phyloP scores from a whole-genome alignment of 23 red algal species.

The Agarophyton chilense region DNA sequence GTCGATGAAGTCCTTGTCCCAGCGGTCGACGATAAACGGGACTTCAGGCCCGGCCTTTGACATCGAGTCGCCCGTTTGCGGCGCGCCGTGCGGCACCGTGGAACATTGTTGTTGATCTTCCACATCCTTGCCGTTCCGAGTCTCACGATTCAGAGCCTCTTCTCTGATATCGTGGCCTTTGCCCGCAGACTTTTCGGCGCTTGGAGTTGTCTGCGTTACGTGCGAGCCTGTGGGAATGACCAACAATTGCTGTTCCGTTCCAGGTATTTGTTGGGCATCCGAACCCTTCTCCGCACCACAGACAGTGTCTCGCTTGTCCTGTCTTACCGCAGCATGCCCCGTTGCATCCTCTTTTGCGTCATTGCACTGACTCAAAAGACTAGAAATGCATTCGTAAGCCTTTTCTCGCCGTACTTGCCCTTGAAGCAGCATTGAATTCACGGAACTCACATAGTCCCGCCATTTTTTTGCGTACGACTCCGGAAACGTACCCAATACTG shows the following conservation, averaged over 20 bases:
- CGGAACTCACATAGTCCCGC: conserved; percentile 53
- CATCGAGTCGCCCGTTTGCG: neutral
- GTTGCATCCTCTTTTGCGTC: neutral
- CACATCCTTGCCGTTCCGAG: neutral
- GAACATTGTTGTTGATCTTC: neutral
- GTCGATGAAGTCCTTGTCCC: conserved; percentile 55
- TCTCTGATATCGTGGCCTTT: neutral
- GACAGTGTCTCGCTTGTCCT: neutral
- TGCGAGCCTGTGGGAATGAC: neutral
- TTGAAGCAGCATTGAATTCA: conserved; percentile 25
- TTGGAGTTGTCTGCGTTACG: neutral
- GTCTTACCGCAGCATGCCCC: neutral
- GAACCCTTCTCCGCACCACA: neutral
- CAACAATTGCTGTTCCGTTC: neutral
- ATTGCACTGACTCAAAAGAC: neutral
- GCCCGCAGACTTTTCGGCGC: neutral
- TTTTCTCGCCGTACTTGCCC: conserved; percentile 47
- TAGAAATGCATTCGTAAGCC: conserved; percentile 45
- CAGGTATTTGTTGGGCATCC: neutral
- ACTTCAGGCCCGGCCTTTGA: neutral
- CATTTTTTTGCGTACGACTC: conserved; percentile 43
- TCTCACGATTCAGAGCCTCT: neutral
- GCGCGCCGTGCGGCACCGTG: neutral
- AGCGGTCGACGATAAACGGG: neutral
- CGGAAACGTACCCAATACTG: conserved; percentile 42